Conservation (phyloP, 2,329 filamentous ascomycete species). For the Aspergillus sp. region DNA sequence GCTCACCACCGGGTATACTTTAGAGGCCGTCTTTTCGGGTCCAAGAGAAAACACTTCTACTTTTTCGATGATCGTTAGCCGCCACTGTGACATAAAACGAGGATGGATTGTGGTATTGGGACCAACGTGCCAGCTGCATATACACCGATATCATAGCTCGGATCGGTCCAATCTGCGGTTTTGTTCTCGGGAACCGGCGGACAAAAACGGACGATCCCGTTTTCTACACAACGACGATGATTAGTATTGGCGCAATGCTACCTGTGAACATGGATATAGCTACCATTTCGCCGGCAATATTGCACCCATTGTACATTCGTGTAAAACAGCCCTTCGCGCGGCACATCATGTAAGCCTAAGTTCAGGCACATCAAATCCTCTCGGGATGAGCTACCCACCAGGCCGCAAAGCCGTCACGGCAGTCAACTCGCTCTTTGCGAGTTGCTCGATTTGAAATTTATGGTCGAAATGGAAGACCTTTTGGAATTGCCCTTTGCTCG, state of each 20-base stretch:
- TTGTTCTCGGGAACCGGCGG: conserved; percentile 12
- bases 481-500: conserved; percentile 11
- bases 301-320: conserved; percentile 20
- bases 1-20: conserved; percentile 16
- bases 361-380: too few species aligned
- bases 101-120: too few species aligned
- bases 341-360: neutral
- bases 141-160: conserved; percentile 20
- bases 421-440: conserved; percentile 14
- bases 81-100: too few species aligned
- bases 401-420: conserved; percentile 18
- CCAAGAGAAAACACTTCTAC: conserved; percentile 17
- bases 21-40: conserved; percentile 9
- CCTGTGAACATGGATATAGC: neutral
- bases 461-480: conserved; percentile 21
- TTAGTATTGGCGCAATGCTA: neutral
- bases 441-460: conserved; percentile 18
- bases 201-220: conserved; percentile 20
- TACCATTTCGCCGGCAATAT: conserved; percentile 8
- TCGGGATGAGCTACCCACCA: conserved; percentile 12
- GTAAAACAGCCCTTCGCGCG: conserved; percentile 17
- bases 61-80: too few species aligned
- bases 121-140: conserved; percentile 19
- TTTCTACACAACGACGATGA: conserved; percentile 6
- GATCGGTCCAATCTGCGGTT: conserved; percentile 22